Percentiles rank a stretch among this genome's conserved stretches.
phyloP scores from a whole-genome alignment of 805 yeast species.

The Isabelozyma rhagii region DNA sequence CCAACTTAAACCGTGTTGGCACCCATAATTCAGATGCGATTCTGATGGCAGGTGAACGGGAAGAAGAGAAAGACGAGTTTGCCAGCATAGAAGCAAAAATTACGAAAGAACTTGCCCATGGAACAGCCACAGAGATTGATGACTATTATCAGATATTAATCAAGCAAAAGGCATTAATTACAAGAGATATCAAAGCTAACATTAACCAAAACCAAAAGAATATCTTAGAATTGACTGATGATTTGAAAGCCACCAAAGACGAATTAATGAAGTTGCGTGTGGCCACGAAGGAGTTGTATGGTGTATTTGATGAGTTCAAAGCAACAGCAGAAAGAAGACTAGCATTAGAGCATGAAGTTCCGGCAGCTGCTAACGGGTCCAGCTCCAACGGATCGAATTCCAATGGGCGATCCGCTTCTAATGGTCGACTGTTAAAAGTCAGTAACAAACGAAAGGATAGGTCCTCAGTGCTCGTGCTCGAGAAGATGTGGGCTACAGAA shows the following conservation, averaged over 20 bases:
- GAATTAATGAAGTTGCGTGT: constrained; percentile 62
- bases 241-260: constrained; percentile 59
- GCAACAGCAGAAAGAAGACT: constrained; percentile 59
- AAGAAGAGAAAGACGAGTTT: constrained; percentile 5
- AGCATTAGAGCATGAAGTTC: constrained; percentile 38
- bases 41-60: constrained; percentile 3
- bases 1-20: constrained; percentile 9
- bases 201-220: constrained; percentile 63
- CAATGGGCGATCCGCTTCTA: constrained; percentile 9
- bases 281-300: constrained; percentile 57
- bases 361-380: background rate
- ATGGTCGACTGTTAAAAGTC: background rate
- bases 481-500: constrained; percentile 78
- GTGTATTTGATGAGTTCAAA: constrained; percentile 55
- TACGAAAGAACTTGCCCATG: constrained; percentile 48
- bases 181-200: constrained; percentile 54
- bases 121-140: constrained; percentile 71
- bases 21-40: constrained; percentile 2
- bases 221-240: constrained; percentile 56
- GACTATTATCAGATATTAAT: constrained; percentile 57
- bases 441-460: constrained; percentile 47
- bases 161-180: constrained; percentile 47
- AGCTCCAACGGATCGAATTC: constrained; percentile 2
- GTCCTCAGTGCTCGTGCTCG: constrained; percentile 67
- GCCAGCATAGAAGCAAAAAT: constrained; percentile 15